Evolutionary conservation across 176 grass and related monocot genomes (phyloP).

Genomic region (maize (Zea mays)): DNA sequence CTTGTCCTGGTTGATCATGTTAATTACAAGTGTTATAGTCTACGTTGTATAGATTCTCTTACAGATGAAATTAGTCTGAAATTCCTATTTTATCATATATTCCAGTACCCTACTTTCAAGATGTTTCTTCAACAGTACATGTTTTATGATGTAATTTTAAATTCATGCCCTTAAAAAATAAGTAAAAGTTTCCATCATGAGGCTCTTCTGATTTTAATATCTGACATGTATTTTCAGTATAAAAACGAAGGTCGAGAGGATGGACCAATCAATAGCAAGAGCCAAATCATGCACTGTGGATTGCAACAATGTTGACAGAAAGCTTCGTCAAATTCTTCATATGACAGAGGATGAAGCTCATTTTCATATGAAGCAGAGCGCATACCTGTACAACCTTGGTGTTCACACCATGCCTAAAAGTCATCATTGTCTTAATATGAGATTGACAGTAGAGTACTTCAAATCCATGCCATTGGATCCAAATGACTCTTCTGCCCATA

Average conservation of each 20-base stretch:
- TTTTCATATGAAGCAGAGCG: constrained; percentile 98
- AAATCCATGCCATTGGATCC: constrained; percentile 57
- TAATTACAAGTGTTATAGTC: constrained; percentile 6
- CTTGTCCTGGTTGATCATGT: constrained; percentile 21
- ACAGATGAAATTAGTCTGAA: neutral
- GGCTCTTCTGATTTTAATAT: neutral
- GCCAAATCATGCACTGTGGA: constrained; percentile 74
- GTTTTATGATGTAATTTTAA: constrained; percentile 20
- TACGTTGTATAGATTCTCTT: constrained; percentile 5
- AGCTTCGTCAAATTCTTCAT: constrained; percentile 92
- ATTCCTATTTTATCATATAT: neutral
- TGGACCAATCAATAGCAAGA: constrained; percentile 69
- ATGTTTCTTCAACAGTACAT: constrained; percentile 9
- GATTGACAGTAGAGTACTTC: constrained; percentile 95
- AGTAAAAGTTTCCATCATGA: neutral
- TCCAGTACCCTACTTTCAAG: constrained; percentile 11
- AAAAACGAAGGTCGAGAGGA: constrained; percentile 65
- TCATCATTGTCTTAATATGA: constrained; percentile 96
- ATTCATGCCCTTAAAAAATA: neutral
- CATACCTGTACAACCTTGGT: constrained; percentile 90
- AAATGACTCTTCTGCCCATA: constrained; percentile 50
- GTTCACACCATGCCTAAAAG: constrained; percentile 99
- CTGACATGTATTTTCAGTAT: constrained; percentile 60
- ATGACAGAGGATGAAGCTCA: constrained; percentile 93
- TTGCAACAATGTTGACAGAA: constrained; percentile 91